A percentile compares a stretch with the other conserved stretches of the same genome.
Evolutionary conservation across 805 yeast genomes (phyloP).

Genomic region (Monosporozyma siamensis): DNA sequence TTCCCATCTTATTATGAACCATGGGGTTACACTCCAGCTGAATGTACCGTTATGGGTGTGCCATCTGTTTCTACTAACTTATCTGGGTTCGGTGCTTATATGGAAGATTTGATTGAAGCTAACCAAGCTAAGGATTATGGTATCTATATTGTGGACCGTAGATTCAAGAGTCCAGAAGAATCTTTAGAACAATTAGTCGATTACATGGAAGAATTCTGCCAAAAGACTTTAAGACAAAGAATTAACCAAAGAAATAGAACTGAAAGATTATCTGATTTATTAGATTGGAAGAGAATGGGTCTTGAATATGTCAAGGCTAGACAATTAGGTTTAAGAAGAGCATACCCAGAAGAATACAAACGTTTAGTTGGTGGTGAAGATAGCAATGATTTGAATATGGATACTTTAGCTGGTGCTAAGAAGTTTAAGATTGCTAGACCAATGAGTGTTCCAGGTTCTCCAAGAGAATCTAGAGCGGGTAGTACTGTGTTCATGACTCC

Average conservation of each 20-base stretch:
- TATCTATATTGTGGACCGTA: slow-evolving; percentile 91
- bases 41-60: slow-evolving; percentile 98
- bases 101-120: slow-evolving; percentile 94
- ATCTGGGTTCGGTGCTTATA: slow-evolving; percentile 96
- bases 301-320: slow-evolving; percentile 92
- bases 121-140: slow-evolving; percentile 79
- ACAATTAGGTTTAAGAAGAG: slow-evolving; percentile 82
- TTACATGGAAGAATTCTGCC: slow-evolving; percentile 80
- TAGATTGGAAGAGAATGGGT: slow-evolving; percentile 98
- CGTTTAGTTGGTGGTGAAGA: slow-evolving; percentile 26
- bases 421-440: slow-evolving; percentile 79
- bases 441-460: slow-evolving; percentile 92
- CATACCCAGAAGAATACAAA: slow-evolving; percentile 78
- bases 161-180: slow-evolving; percentile 86
- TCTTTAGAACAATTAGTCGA: slow-evolving; percentile 83
- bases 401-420: slow-evolving; percentile 30
- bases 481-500: slow-evolving; percentile 79
- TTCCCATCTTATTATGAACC: slow-evolving; percentile 98
- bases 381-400: slow-evolving; percentile 23
- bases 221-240: slow-evolving; percentile 89
- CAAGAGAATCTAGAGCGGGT: slow-evolving; percentile 39
- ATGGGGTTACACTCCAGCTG: slow-evolving; percentile 99
- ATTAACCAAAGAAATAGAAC: slow-evolving; percentile 97
- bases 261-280: slow-evolving; percentile 81
- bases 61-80: slow-evolving; percentile 96